Evolutionary conservation across 1,284 basidiomycete genomes (phyloP).

Genomic region (Farysia itapuensis): DNA sequence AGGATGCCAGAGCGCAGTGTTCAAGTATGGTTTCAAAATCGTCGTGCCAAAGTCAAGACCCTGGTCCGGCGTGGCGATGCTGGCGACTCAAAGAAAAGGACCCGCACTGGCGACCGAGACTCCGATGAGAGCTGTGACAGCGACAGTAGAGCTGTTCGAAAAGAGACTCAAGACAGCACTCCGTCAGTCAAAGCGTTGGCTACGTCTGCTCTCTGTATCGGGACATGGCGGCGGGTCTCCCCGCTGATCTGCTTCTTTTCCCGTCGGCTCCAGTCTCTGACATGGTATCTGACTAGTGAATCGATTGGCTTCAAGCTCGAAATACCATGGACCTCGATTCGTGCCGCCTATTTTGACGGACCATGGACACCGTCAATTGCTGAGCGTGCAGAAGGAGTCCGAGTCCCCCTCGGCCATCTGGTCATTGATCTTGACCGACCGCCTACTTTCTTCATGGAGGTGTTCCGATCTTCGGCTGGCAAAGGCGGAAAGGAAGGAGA

Average conservation of each 20-base stretch:
- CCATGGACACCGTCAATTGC: constrained; percentile 19
- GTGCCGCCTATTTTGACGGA: constrained; percentile 23
- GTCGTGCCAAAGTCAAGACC: constrained; percentile 40
- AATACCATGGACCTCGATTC: constrained; percentile 39
- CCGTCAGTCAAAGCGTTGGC: constrained; percentile 39
- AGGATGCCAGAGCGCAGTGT: constrained; percentile 50
- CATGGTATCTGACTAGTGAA: constrained; percentile 46
- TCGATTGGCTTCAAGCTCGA: constrained; percentile 54
- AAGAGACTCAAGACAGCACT: constrained; percentile 4
- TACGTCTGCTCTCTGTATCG: constrained; percentile 38
- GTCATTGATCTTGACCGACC: constrained; percentile 40
- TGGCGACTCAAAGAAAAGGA: background rate
- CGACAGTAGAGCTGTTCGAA: constrained; percentile 1
- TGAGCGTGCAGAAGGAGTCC: constrained; percentile 41
- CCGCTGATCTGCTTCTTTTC: constrained; percentile 53
- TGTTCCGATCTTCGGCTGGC: constrained; percentile 33
- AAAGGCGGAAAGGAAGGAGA: constrained; percentile 12
- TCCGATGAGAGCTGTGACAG: background rate
- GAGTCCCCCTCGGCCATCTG: constrained; percentile 33
- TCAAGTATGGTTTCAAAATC: constrained; percentile 52
- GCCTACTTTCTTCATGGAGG: constrained; percentile 53
- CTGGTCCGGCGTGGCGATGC: constrained; percentile 24
- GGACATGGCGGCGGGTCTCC: constrained; percentile 45
- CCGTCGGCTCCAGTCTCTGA: constrained; percentile 33
- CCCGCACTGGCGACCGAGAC: background rate